Evolutionary conservation across 352 stramenopile species (phyloP), one percentile per base, ranked within the genome.

Genomic region (Phytophthora nicotianae): DNA sequence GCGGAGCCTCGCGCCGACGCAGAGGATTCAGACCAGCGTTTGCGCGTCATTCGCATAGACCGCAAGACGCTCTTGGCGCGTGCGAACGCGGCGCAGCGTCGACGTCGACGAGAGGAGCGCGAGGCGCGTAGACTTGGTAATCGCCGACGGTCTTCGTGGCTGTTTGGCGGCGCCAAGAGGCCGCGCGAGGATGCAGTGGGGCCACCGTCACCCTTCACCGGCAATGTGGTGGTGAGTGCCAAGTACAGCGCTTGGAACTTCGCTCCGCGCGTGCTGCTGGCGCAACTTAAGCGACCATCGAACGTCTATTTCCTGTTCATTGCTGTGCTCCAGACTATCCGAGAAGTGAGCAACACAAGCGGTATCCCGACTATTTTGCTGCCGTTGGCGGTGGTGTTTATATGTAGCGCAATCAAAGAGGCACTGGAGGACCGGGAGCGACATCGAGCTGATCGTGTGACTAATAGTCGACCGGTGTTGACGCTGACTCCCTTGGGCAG

Each of bases 281-380:
- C 83, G 26, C 83, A 93, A 29, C 13, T 93, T 32, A 60, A 90
- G 66, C 75, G 79, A n/a, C 81, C 85, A 42, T 90, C 83, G 24
- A 95, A 95, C 53, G 40, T 91, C 8, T 97, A 96, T 50, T 97
- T 96, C 46, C 62, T 97, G 45, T 88, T 95, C 42, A 92, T 97
- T 53, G 81, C 86, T 6, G 64, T 88, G 57, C 68, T 96, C 21
- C 88, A 97, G 74, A 82, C 79, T 13, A 91, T 96, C 57, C 79
- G 78, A 47, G 73, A 88, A 55, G 86, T 97, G 38, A 92, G 78
- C 72, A 96, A 96, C 57, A 96, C 88, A 40, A 88, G 72, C 40
- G 88, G 88, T 37, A 81, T 96, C 40, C 89, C 89, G 43, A 92
- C 83, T 27, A 90, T 91, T 50, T 40, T 90, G 47, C 51, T 95